phyloP scores from a whole-genome alignment of 805 yeast genomes.

The Barnettozyma vustinii region DNA sequence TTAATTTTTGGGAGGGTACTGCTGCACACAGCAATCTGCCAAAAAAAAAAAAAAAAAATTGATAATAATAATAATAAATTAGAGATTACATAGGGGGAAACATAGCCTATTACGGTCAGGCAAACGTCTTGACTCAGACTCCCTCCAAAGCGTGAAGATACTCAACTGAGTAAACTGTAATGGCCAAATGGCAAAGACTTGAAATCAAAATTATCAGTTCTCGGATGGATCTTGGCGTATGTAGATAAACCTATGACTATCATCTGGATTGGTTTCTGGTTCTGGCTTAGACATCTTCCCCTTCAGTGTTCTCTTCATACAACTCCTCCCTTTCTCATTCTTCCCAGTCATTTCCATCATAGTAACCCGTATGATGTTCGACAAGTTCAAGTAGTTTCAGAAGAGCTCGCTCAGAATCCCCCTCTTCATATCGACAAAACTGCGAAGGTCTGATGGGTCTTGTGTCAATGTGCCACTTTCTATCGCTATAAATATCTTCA shows the following conservation, averaged over 20 bases:
- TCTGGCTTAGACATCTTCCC: background rate
- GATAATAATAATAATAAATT: too few relatives aligned
- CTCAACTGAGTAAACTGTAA: conserved; percentile 5
- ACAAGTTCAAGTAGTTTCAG: conserved; percentile 8
- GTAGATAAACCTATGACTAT: too few relatives aligned
- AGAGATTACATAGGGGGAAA: too few relatives aligned
- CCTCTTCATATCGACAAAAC: too few relatives aligned
- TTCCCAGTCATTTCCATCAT: background rate
- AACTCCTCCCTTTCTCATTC: conserved; percentile 6
- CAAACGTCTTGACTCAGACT: conserved; percentile 7
- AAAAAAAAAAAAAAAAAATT: too few relatives aligned
- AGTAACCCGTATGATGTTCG: too few relatives aligned
- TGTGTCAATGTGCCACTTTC: too few relatives aligned
- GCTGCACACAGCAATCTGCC: background rate
- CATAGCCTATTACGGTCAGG: background rate
- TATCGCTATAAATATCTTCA: background rate
- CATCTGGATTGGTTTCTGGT: background rate
- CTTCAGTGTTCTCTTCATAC: conserved; percentile 6
- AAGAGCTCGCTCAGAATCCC: background rate
- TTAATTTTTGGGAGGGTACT: too few relatives aligned
- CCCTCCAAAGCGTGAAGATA: conserved; percentile 3
- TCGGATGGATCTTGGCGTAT: too few relatives aligned
- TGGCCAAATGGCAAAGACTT: conserved; percentile 1
- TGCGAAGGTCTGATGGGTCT: too few relatives aligned
- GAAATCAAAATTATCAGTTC: background rate